Evolutionary conservation across 257 asterid genomes (phyloP).

Genomic region (Solanum habrochaites): DNA sequence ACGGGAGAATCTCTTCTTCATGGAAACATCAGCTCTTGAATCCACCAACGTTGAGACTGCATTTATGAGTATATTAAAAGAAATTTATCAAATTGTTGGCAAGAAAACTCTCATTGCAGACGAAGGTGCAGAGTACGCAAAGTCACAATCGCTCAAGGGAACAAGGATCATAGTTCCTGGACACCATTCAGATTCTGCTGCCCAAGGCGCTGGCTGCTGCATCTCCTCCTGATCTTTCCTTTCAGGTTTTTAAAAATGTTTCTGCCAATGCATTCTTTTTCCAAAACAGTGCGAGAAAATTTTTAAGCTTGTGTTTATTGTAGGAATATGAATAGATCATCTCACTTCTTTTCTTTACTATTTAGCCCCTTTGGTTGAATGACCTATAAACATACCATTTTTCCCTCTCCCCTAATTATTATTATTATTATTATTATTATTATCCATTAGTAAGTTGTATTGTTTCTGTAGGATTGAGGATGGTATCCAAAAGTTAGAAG

Average conservation of each 20-base stretch:
- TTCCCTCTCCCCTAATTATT: neutral
- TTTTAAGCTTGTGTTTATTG: neutral
- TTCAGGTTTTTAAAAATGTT: slow-evolving; percentile 16
- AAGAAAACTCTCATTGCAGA: slow-evolving; percentile 43
- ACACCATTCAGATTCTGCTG: slow-evolving; percentile 28
- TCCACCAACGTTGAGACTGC: slow-evolving; percentile 67
- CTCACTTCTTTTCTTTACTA: neutral
- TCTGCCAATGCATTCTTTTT: neutral
- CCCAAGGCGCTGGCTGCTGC: slow-evolving; percentile 53
- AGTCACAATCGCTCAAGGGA: slow-evolving; percentile 46
- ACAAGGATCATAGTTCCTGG: slow-evolving; percentile 51
- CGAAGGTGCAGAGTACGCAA: slow-evolving; percentile 23
- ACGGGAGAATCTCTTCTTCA: slow-evolving; percentile 69
- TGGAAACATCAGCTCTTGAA: slow-evolving; percentile 87
- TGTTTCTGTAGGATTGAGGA: neutral
- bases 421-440: neutral
- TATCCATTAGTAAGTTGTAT: neutral
- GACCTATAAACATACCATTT: neutral
- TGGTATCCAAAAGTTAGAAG: neutral
- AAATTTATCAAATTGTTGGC: slow-evolving; percentile 60
- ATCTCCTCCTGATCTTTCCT: slow-evolving; percentile 8
- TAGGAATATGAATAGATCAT: neutral
- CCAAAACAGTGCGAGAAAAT: neutral
- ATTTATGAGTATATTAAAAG: slow-evolving; percentile 41
- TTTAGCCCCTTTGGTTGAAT: neutral